Evolutionary conservation across 106 monocot genomes (phyloP), one percentile per base, ranked within the genome.

Genomic region (Gastrodia elata): DNA sequence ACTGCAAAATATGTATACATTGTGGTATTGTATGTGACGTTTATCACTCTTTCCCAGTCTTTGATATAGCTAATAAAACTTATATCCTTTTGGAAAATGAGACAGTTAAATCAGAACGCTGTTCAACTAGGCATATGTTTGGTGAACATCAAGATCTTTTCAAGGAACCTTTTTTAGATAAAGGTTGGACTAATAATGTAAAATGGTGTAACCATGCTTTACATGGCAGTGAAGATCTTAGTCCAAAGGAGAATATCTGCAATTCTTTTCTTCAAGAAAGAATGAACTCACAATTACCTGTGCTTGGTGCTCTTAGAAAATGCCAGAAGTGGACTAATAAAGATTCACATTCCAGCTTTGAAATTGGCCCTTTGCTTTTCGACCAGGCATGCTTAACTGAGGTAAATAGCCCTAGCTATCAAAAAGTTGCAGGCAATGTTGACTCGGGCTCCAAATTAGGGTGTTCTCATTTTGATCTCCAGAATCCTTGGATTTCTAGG

Each of bases 291-390:
- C 76, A 24, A 35, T 39, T 8, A 24, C 49, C 52, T 24, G 61
- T 69, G 22, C 61, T 76, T 70, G 56, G 72, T 73, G 46, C 42
- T 8, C 56, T 77, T 72, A 76, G 76, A 81, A 79, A 77, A 77
- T 80, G 77, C 72, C 73, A 58, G 2, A 67, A 39, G 39, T 72
- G 52, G 37, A 24, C 32, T 8, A 44, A 61, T 9, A 30, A 70
- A 0, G 81, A 82, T 81, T 35, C 43, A 39, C 56, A 56, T n/a
- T 34, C 40, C 40, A 38, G 36, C 61, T 71, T 39, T 78, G 28
- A 43, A 8, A 0, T 16, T 28, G 34, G 74, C 43, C 41, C 37
- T 35, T 39, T 43, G 75, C 46, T 64, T 78, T 11, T 16, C 64
- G 71, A 75, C 36, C 43, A 71, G 42, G 39, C 22, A 74, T 32